Evolutionary conservation across 1,284 basidiomycete species (phyloP), one percentile per base, ranked within the genome.

Genomic region (Ustilago shanxiensis): DNA sequence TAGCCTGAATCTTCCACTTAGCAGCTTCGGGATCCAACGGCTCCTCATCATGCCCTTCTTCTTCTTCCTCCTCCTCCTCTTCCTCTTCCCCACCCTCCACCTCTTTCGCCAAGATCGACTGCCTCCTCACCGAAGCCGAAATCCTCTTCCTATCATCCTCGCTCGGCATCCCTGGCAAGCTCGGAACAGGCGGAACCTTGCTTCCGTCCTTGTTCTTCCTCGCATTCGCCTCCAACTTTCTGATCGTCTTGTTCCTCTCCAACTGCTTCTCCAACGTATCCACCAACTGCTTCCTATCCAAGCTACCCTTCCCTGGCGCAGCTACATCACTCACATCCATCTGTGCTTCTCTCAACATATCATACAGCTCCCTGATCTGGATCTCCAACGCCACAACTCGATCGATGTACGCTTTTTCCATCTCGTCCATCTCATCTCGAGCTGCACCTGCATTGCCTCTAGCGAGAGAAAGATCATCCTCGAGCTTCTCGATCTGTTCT

Each of bases 321-420:
- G 74, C 64, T 10, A 79, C 67, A 55, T 79, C 67, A 51, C 71
- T 66, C 20, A 78, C 89, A 87, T 92, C 92, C 72, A 94, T 89
- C 86, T 95, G 92, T 89, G 94, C 91, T 59, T 93, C 88, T 64
- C 92, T 90, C 61, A 91, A 90, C 75, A 92, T 90, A 52, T 94
- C 91, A 88, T 96, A 98, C 20, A 98, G 87, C 86, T 98, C 95
- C 88, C 94, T 91, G 71, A 96, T 95, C 88, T 97, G 94, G 8
- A 92, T 89, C 85, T 98, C 95, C 18, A 98, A 90, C 84, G 95
- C 93, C 1, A 90, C 89, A 65, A 98, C 93, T 72, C 92, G 91
- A 72, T 95, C 93, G 82, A 96, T 93, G 83, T 96, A 96, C 13
- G 90, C 91, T 35, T 88, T 87, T 83, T 92, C 93, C 88, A 96